Evolutionary conservation across 2,329 filamentous ascomycete genomes (phyloP).

Genomic region (Apiospora marii): DNA sequence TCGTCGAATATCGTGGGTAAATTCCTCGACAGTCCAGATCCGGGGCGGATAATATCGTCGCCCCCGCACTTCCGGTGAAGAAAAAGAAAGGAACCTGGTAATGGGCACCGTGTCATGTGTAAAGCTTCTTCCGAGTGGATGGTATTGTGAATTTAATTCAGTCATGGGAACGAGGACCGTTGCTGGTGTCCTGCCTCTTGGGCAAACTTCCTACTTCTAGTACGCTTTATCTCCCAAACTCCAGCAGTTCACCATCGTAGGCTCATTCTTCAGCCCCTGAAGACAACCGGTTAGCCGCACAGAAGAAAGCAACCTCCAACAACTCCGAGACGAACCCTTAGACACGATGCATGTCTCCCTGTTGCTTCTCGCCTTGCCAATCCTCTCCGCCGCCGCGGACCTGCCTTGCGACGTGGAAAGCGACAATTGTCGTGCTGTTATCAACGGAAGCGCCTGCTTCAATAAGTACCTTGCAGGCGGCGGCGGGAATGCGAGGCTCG

Average conservation of each 20-base stretch:
- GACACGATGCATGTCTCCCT: not conserved
- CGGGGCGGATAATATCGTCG: slow-evolving; percentile 11
- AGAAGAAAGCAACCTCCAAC: not conserved
- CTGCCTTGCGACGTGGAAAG: slow-evolving; percentile 24
- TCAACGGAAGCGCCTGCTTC: slow-evolving; percentile 25
- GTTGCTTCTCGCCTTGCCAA: not conserved
- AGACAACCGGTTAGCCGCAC: not conserved
- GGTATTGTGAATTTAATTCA: not conserved
- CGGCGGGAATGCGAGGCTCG: slow-evolving; percentile 15
- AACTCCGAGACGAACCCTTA: not conserved
- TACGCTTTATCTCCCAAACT: not conserved
- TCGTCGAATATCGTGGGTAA: slow-evolving; percentile 7
- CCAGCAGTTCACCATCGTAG: not conserved
- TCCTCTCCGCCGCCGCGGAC: not conserved
- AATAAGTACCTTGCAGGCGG: slow-evolving; percentile 24
- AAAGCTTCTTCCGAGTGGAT: not conserved
- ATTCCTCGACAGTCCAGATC: not conserved
- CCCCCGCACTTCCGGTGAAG: not conserved
- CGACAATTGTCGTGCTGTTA: slow-evolving; percentile 22
- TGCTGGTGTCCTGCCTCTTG: not conserved
- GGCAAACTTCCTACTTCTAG: too few relatives aligned
- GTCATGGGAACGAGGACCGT: not conserved
- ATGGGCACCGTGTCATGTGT: not conserved
- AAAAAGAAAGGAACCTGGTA: not conserved
- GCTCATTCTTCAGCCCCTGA: not conserved